Evolutionary conservation across 352 stramenopile genomes (phyloP), one percentile per base, ranked within the genome.

Genomic region (Phytopythium oedochilum): DNA sequence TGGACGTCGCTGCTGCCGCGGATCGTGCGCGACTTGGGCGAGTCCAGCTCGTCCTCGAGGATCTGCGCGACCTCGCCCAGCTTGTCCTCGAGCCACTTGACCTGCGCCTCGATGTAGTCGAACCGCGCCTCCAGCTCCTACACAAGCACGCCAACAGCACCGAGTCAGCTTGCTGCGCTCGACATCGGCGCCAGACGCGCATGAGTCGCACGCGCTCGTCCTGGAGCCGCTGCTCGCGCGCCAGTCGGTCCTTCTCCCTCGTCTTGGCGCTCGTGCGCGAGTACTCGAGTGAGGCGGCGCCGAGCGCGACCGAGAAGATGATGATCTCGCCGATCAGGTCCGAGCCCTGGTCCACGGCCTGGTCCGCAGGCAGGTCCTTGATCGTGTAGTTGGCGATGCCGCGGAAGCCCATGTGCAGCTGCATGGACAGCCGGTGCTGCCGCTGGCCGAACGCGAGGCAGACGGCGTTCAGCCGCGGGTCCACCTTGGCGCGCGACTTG

Each of bases 401-500:
- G 31, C 80, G 80, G 59, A 87, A 89, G 56, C 80, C 79, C 76
- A 93, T 89, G 68, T 93, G 83, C 43, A 93, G 81, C 60, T 78
- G 64, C 61, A 91, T 73, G 34, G 70, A 64, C 25, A 84, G 35
- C 3, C 59, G 71, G 56, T 93, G 78, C 64, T 90, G 77, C 59
- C 74, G 60, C 67, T 93, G 80, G 5, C 83, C 83, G 28, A 93
- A 56, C 29, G 44, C 50, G 34, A 70, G 44, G 50, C 83, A 93
- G n/a, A 89, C 58, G 15, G 66, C 56, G 52, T 86, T 88, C 25
- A 90, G 66, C 32, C 71, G 53, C 20, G 76, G 76, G 32, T 90
- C 70, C 43, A 79, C 69, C 55, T 96, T 97, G 26, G 92, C 92
- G 40, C 89, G 89, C 57, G 92, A 77, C 54, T 97, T 86, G 60